Evolutionary conservation across 495 filamentous ascomycete species (phyloP).

Genomic region (Melanomma pulvis-pyrius): DNA sequence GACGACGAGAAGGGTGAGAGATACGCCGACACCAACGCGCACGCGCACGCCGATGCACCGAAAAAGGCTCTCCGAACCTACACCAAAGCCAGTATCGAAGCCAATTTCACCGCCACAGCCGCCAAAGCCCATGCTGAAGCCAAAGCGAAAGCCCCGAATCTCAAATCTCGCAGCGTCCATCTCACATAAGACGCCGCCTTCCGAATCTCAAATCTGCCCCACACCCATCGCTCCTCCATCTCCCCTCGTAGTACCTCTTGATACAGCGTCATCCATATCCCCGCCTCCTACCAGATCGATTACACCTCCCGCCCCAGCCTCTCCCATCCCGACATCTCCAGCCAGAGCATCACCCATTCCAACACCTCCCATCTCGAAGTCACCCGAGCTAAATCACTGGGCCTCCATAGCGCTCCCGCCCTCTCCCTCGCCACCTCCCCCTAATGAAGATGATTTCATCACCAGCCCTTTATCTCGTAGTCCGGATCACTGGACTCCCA

Average conservation of each 20-base stretch:
- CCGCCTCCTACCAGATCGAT: neutral
- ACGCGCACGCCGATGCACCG: neutral
- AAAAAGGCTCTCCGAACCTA: neutral
- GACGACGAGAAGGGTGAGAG: neutral
- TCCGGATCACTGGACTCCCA: neutral
- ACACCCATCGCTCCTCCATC: no score
- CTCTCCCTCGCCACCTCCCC: neutral
- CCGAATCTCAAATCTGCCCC: no score
- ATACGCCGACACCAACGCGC: neutral
- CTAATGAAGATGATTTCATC: neutral
- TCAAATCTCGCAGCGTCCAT: no score
- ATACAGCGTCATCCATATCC: neutral
- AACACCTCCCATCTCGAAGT: no score
- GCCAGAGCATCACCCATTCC: neutral
- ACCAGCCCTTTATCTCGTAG: neutral
- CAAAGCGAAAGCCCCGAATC: neutral
- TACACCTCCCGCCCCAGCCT: neutral
- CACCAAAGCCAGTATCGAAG: neutral
- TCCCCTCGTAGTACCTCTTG: no score
- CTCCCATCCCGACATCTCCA: neutral
- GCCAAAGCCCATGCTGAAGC: neutral
- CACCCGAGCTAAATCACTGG: neutral
- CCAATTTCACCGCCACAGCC: no score
- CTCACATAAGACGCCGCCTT: no score
- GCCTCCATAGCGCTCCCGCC: no score